A percentile compares a stretch with the other conserved stretches of the same genome.
Evolutionary conservation across 2,329 filamentous ascomycete genomes (phyloP).

Genomic region (Lojkania enalia): DNA sequence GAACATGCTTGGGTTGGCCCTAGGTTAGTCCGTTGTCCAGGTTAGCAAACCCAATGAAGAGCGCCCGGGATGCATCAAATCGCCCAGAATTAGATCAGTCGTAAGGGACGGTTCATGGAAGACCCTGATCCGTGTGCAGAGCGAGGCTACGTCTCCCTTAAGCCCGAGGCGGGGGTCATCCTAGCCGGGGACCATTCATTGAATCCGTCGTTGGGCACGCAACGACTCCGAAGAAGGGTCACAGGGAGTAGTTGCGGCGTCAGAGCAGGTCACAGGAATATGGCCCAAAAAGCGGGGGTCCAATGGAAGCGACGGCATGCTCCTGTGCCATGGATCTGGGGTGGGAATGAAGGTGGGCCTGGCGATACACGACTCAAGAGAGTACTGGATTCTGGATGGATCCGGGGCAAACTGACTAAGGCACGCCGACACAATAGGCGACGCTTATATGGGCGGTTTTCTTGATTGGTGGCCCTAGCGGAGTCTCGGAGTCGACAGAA

Average conservation of each 20-base stretch:
- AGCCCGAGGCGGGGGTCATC: constrained; percentile 18
- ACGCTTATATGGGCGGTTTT: too few species aligned
- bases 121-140: neutral
- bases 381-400: neutral
- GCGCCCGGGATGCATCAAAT: neutral
- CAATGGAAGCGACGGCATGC: constrained; percentile 2
- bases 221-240: constrained; percentile 9
- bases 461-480: too few species aligned
- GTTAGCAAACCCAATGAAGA: neutral
- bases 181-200: constrained; percentile 10
- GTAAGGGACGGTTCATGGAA: neutral
- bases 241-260: constrained; percentile 7
- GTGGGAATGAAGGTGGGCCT: constrained; percentile 1
- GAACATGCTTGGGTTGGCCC: neutral
- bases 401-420: constrained; percentile 12
- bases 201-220: neutral
- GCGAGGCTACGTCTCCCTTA: constrained; percentile 11
- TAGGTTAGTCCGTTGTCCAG: neutral
- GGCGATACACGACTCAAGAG: constrained; percentile 14
- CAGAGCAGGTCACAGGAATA: neutral
- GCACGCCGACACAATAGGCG: neutral
- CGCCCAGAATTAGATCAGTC: constrained; percentile 1
- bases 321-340: constrained; percentile 19
- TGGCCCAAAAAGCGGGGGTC: neutral
- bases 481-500: constrained; percentile 14